These are phyloP conservation scores for Fusarium avenaceum DNA, from an alignment of 2,329 filamentous ascomycete species.

Conservation along the genomic window DNA sequence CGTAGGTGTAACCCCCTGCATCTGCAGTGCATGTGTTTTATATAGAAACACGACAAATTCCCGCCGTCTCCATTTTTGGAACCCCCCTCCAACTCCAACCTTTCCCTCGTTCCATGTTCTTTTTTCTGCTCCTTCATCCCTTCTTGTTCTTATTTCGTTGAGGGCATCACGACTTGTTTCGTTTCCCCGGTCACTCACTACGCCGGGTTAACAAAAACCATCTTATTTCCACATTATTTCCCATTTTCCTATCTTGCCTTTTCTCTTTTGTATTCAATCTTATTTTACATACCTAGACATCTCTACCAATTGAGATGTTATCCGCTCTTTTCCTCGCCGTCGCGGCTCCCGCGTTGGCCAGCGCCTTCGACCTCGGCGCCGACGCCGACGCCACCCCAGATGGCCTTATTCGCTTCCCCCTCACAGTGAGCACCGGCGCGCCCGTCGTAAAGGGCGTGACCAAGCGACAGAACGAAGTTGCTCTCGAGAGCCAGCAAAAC, in stretches of 20 bases:
- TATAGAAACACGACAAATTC: constrained; percentile 31
- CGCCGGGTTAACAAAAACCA: constrained; percentile 38
- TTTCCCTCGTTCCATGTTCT: background rate
- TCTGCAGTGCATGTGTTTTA: constrained; percentile 17
- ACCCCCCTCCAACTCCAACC: constrained; percentile 9
- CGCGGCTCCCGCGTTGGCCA: constrained; percentile 48
- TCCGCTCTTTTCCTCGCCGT: constrained; percentile 51
- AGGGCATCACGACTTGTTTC: constrained; percentile 10
- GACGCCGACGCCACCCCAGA: constrained; percentile 22
- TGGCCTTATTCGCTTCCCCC: constrained; percentile 51
- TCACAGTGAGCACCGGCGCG: constrained; percentile 49
- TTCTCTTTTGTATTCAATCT: background rate
- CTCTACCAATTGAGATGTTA: constrained; percentile 46
- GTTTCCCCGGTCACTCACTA: constrained; percentile 48
- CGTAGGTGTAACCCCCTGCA: constrained; percentile 1
- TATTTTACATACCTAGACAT: background rate
- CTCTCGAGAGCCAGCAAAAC: constrained; percentile 44
- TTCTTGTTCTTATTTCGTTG: constrained; percentile 7
- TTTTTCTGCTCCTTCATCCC: constrained; percentile 16
- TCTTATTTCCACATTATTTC: constrained; percentile 5
- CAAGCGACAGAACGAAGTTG: constrained; percentile 51
- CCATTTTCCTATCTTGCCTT: background rate
- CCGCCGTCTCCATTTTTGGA: constrained; percentile 30
- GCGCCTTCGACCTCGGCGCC: constrained; percentile 41
- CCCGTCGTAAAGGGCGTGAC: constrained; percentile 47